Base-by-base conservation (phyloP, 257 asterid species). In the Galeopsis tetrahit region DNA sequence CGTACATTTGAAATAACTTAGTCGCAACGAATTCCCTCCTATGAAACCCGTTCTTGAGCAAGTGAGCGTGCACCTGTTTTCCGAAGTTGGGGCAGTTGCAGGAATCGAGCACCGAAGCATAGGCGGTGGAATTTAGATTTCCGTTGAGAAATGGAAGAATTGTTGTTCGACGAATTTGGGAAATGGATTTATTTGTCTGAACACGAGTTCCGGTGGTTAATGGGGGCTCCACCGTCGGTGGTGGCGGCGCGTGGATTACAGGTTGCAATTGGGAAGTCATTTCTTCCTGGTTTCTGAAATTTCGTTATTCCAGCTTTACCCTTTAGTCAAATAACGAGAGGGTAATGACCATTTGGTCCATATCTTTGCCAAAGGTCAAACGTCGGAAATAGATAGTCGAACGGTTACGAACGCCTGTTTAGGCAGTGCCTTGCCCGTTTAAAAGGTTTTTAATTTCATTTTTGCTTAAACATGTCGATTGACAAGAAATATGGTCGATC, bases 11-110 rank as follows among this genome's bases (percentile, higher is more conserved):
- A 2, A 90, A 84, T 63, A 90, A 70, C 73, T 88, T 87, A 3
- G 93, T 86, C 46, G 73, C 79, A 10, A 92, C 84, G 76, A 84
- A 92, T 69, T 88, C 91, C 15, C 93, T 86, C 21, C 77, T 76
- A 10, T 68, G 78, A 39, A 85, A 84, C 61, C 97, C 95, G 61
- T 80, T 84, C 60, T 88, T 93, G 69, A 79, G 73, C 43, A 85
- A 48, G 77, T 93, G 95, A 1, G 87, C 89, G 69, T 93, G 98
- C 49, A 88, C 69, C 69, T 87, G 93, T 75, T 79, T 79, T 8
- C 95, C 96, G 33, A 63, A 65, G 0, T 57, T 8, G 4, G 82
- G 81, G 66, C 78, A 79, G 65, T 34, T 61, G 81, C 95, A 88
- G 51, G 85, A 84, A 11, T 88, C 91, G 40, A 90, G 89, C 38